Percentiles rank a stretch among this genome's conserved stretches.
Evolutionary conservation across 306 rosid species (phyloP).

Genomic region (Chamaecrista fasciculata): DNA sequence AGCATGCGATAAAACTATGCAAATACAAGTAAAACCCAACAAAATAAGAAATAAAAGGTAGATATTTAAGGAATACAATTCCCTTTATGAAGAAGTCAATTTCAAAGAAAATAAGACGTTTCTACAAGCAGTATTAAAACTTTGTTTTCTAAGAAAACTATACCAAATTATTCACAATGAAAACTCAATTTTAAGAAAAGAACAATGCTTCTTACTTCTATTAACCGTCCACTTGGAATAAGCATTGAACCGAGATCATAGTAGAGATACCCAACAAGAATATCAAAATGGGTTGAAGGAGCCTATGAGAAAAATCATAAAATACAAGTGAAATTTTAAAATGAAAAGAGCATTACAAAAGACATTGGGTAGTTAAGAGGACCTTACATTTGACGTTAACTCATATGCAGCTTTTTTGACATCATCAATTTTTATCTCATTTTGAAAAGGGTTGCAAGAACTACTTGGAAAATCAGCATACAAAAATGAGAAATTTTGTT

Average conservation of each 20-base stretch:
- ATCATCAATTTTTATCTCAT: constrained; percentile 55
- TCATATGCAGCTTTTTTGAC: constrained; percentile 57
- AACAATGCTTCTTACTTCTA: constrained; percentile 51
- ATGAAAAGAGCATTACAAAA: constrained; percentile 16
- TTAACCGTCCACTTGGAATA: constrained; percentile 61
- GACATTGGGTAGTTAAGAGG: constrained; percentile 29
- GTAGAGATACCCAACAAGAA: constrained; percentile 68
- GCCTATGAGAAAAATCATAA: constrained; percentile 44
- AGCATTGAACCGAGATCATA: constrained; percentile 69
- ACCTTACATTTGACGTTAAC: constrained; percentile 66
- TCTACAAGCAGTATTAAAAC: background rate
- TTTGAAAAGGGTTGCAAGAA: constrained; percentile 42
- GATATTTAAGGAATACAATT: background rate
- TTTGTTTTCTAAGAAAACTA: background rate
- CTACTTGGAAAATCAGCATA: constrained; percentile 39
- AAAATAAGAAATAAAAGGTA: background rate
- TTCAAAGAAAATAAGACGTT: constrained; percentile 14
- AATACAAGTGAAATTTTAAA: constrained; percentile 25
- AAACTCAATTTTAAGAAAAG: no score
- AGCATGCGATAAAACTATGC: background rate
- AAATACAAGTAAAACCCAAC: background rate
- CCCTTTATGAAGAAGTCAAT: constrained; percentile 6
- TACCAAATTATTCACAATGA: background rate
- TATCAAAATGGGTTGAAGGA: constrained; percentile 57
- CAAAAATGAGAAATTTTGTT: constrained; percentile 66